A percentile compares a stretch with the other conserved stretches of the same genome.
phyloP scores from a whole-genome alignment of 352 stramenopile genomes.

The Phytopythium helicoides region DNA sequence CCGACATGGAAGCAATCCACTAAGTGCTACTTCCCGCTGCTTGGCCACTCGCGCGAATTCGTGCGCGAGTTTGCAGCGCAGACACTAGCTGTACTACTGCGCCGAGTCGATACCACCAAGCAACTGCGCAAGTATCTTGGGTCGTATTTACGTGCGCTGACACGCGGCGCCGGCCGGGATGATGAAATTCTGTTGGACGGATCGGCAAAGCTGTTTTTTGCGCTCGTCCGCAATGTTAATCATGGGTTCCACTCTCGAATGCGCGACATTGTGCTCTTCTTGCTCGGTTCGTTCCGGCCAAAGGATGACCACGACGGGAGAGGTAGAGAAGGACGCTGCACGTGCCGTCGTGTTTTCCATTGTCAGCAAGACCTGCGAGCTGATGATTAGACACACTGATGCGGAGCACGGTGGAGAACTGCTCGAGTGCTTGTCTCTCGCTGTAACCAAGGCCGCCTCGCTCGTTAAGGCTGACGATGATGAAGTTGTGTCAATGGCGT shows the following conservation, averaged over 20 bases:
- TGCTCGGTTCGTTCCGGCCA: constrained; percentile 71
- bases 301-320: constrained; percentile 25
- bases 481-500: constrained; percentile 17
- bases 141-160: constrained; percentile 73
- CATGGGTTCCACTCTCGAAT: constrained; percentile 86
- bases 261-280: constrained; percentile 67
- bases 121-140: constrained; percentile 79
- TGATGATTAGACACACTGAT: constrained; percentile 81
- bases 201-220: constrained; percentile 86
- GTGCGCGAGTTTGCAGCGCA: constrained; percentile 89
- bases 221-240: constrained; percentile 80
- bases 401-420: constrained; percentile 55
- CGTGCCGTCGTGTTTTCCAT: constrained; percentile 56
- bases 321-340: constrained; percentile 23
- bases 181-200: constrained; percentile 76
- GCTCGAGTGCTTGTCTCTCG: constrained; percentile 61
- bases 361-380: constrained; percentile 57
- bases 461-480: constrained; percentile 11
- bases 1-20: constrained; percentile 89
- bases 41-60: constrained; percentile 82
- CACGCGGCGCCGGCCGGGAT: constrained; percentile 53
- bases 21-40: constrained; percentile 89
- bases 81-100: constrained; percentile 80
- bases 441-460: constrained; percentile 50
- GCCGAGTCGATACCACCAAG: constrained; percentile 72